These are phyloP conservation scores for Globisporangium solare DNA, from an alignment of 352 stramenopile species.

Conservation along the genomic window DNA sequence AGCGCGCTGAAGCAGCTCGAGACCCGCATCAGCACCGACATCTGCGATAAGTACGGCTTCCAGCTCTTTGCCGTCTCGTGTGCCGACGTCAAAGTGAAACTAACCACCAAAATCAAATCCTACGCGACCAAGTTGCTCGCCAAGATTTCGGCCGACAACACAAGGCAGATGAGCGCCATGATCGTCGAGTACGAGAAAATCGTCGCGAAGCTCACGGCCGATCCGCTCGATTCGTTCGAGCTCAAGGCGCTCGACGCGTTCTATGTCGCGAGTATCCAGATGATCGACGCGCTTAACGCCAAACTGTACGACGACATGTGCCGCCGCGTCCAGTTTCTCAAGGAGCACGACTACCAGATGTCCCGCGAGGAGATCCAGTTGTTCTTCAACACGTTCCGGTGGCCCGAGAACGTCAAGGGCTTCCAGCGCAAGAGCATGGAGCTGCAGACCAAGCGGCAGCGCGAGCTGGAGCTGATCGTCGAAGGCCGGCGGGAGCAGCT, in stretches of 20 bases:
- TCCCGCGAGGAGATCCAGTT: slow-evolving; percentile 87
- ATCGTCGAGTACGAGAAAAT: slow-evolving; percentile 87
- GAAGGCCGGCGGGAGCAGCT: slow-evolving; percentile 89
- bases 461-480: slow-evolving; percentile 86
- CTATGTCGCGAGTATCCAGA: slow-evolving; percentile 65
- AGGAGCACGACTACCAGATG: slow-evolving; percentile 85
- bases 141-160: slow-evolving; percentile 85
- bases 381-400: slow-evolving; percentile 88
- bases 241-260: slow-evolving; percentile 87
- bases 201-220: slow-evolving; percentile 78
- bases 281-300: slow-evolving; percentile 64
- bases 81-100: slow-evolving; percentile 82
- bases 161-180: slow-evolving; percentile 82
- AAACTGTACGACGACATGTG: slow-evolving; percentile 80
- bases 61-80: slow-evolving; percentile 88
- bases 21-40: slow-evolving; percentile 30
- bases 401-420: slow-evolving; percentile 88
- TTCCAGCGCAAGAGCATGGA: slow-evolving; percentile 91
- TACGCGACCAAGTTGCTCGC: slow-evolving; percentile 67
- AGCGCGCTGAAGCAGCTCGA: slow-evolving; percentile 45
- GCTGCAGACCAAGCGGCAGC: slow-evolving; percentile 85
- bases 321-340: slow-evolving; percentile 81
- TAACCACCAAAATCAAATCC: slow-evolving; percentile 68
- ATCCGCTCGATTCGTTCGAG: slow-evolving; percentile 88
- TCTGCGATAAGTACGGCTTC: slow-evolving; percentile 88